A percentile compares a stretch with the other conserved stretches of the same genome.
These are phyloP conservation scores for Leccinum incarnatum DNA, from an alignment of 768 basidiomycete species.

Conservation along the genomic window DNA sequence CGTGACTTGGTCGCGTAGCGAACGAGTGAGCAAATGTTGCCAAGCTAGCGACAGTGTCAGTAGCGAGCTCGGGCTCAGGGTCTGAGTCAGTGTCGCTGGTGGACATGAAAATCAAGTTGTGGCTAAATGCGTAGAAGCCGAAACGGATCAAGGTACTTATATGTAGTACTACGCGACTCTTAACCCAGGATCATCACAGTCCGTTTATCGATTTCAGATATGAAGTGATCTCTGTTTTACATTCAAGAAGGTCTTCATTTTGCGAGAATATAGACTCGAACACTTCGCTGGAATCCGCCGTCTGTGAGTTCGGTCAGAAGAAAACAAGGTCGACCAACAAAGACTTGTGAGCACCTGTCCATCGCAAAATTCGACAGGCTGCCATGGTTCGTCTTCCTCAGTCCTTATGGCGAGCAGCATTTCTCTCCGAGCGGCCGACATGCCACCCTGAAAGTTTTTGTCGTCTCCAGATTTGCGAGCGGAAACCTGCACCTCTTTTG, in stretches of 20 bases:
- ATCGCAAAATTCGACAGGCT: conserved; percentile 63
- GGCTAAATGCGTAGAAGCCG: background rate
- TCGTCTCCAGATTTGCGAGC: conserved; percentile 66
- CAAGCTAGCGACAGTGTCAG: conserved; percentile 17
- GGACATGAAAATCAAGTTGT: conserved; percentile 26
- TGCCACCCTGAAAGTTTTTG: conserved; percentile 58
- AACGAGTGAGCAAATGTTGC: conserved; percentile 20
- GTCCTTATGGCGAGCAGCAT: conserved; percentile 70
- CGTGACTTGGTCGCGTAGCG: conserved; percentile 5
- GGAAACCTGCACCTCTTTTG: conserved; percentile 75
- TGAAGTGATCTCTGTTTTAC: conserved; percentile 52
- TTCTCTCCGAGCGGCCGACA: conserved; percentile 70
- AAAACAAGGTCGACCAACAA: background rate
- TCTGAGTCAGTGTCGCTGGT: conserved; percentile 63
- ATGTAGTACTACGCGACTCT: background rate
- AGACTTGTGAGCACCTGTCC: conserved; percentile 47
- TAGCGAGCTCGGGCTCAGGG: conserved; percentile 34
- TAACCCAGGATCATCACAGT: conserved; percentile 33
- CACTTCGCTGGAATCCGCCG: conserved; percentile 50
- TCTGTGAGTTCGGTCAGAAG: conserved; percentile 40
- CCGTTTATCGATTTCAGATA: conserved; percentile 60
- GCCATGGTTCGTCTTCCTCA: conserved; percentile 80
- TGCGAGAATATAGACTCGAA: conserved; percentile 67
- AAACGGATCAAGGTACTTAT: conserved; percentile 1
- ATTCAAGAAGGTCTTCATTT: conserved; percentile 47